phyloP scores from a whole-genome alignment of 1,139 yeast species.

The Scheffersomyces quercinus region DNA sequence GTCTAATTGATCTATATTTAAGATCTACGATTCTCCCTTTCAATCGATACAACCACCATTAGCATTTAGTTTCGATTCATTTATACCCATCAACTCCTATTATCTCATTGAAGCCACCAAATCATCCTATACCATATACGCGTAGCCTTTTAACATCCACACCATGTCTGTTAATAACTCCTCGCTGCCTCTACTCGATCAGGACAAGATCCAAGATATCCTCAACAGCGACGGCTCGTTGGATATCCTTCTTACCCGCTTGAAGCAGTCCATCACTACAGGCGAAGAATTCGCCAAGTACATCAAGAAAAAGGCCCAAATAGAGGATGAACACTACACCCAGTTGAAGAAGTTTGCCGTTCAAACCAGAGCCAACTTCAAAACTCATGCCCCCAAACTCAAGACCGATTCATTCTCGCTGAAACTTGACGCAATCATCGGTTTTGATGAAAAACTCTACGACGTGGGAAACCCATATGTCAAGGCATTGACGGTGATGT shows the following conservation, averaged over 20 bases:
- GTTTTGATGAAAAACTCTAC: constrained; percentile 73
- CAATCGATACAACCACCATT: too few relatives aligned
- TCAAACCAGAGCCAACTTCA: constrained; percentile 54
- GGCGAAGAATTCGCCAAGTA: constrained; percentile 84
- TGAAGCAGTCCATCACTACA: constrained; percentile 77
- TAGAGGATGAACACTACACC: constrained; percentile 77
- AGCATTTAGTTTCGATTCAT: too few relatives aligned
- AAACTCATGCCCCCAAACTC: constrained; percentile 32
- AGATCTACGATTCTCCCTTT: too few relatives aligned
- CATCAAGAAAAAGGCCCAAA: constrained; percentile 72
- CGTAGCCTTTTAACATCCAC: too few relatives aligned
- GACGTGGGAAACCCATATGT: constrained; percentile 77
- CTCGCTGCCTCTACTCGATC: constrained; percentile 21
- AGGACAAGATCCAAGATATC: constrained; percentile 29
- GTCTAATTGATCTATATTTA: too few relatives aligned
- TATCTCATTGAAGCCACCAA: too few relatives aligned
- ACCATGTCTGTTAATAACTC: too few relatives aligned
- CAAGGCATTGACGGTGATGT: constrained; percentile 78
- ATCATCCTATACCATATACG: too few relatives aligned
- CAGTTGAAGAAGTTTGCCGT: constrained; percentile 69
- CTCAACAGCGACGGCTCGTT: constrained; percentile 46
- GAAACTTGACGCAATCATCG: constrained; percentile 68
- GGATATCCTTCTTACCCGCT: constrained; percentile 66
- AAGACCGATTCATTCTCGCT: constrained; percentile 70
- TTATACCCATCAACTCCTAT: too few relatives aligned